Percentiles rank a stretch among this genome's conserved stretches.
Evolutionary conservation across 805 yeast genomes (phyloP).

Genomic region (Scheffersomyces coipomensis): DNA sequence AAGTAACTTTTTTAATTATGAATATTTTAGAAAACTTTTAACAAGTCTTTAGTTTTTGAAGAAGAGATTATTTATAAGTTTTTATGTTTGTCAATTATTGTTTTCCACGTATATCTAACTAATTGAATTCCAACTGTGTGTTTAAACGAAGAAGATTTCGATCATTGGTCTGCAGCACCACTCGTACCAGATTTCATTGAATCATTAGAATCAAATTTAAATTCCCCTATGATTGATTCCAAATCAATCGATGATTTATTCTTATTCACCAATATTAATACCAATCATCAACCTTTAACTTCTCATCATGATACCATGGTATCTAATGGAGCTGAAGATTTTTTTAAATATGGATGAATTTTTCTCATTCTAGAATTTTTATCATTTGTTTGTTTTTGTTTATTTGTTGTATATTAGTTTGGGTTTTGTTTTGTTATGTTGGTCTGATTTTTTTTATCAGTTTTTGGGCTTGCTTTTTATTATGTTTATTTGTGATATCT

Average conservation of each 20-base stretch:
- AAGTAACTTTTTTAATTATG: slow-evolving; percentile 21
- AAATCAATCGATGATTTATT: slow-evolving; percentile 3
- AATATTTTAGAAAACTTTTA: not conserved
- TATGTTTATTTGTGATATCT: not conserved
- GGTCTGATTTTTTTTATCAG: not conserved
- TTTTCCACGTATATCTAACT: slow-evolving; percentile 10
- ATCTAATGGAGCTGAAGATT: slow-evolving; percentile 11
- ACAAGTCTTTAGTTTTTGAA: not conserved
- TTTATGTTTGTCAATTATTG: not conserved
- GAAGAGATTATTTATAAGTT: not conserved
- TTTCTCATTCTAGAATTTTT: slow-evolving; percentile 22
- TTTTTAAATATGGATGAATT: slow-evolving; percentile 28
- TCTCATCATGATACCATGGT: not conserved
- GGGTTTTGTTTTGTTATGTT: not conserved
- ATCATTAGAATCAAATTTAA: slow-evolving; percentile 6
- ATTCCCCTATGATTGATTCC: slow-evolving; percentile 2
- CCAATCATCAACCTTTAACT: not conserved
- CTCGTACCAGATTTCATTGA: slow-evolving; percentile 30
- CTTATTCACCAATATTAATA: not conserved
- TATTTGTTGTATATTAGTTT: not conserved
- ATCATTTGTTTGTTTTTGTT: not conserved
- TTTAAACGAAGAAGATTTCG: not conserved
- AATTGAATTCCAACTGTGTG: not conserved
- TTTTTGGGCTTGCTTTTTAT: not conserved
- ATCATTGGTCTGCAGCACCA: slow-evolving; percentile 40